Evolutionary conservation across 345 rosid species (phyloP).

Genomic region (Geranium rotundifolium): DNA sequence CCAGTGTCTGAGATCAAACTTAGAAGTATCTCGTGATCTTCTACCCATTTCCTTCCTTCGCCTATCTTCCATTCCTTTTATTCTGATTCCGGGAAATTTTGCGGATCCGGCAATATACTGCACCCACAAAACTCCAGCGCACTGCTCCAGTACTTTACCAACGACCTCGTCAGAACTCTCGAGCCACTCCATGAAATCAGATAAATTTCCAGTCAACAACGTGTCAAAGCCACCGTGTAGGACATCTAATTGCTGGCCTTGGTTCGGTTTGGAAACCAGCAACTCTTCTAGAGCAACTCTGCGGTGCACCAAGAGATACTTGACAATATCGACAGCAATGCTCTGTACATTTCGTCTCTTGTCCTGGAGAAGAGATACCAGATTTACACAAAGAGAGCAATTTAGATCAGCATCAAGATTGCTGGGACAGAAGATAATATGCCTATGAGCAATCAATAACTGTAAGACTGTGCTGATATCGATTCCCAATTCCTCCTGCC

Average conservation of each 20-base stretch:
- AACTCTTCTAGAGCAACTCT: conserved; percentile 84
- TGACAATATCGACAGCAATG: conserved; percentile 75
- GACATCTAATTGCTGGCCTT: conserved; percentile 68
- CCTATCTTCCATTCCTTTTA: conserved; percentile 85
- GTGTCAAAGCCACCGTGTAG: conserved; percentile 93
- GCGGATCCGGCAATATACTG: conserved; percentile 88
- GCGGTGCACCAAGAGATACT: conserved; percentile 78
- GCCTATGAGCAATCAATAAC: conserved; percentile 81
- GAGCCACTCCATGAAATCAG: conserved; percentile 79
- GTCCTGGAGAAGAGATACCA: conserved; percentile 72
- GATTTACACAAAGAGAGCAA: conserved; percentile 85
- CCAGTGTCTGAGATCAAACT: conserved; percentile 81
- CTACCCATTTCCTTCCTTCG: conserved; percentile 90
- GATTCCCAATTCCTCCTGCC: conserved; percentile 60
- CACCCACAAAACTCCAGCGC: conserved; percentile 94
- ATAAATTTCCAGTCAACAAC: conserved; percentile 68
- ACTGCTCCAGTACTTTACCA: conserved; percentile 84
- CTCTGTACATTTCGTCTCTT: conserved; percentile 69
- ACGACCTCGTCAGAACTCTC: conserved; percentile 62
- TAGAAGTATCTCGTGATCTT: conserved; percentile 70
- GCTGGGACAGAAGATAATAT: conserved; percentile 87
- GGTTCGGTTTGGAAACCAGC: conserved; percentile 78
- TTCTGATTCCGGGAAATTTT: conserved; percentile 92
- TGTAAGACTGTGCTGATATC: conserved; percentile 79
- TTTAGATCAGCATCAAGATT: conserved; percentile 87